Percentiles rank a stretch among this genome's conserved stretches.
These are phyloP conservation scores for Trifolium fragiferum DNA, from an alignment of 306 rosid species.

Conservation along the genomic window DNA sequence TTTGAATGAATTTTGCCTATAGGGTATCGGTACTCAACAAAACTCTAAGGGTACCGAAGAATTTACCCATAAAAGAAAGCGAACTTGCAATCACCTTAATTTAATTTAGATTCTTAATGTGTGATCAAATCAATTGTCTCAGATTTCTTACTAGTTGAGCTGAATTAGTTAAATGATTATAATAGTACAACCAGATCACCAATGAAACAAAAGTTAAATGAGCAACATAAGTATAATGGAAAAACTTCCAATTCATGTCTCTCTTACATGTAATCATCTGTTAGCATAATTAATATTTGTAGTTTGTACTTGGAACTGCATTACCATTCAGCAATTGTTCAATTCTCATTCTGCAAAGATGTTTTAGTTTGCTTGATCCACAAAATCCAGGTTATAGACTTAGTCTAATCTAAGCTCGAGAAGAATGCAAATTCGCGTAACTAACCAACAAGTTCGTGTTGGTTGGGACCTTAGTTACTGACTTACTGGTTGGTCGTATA, in stretches of 20 bases:
- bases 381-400: not conserved
- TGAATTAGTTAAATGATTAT: not conserved
- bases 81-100: not conserved
- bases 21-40: too few relatives aligned
- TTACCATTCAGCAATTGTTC: not conserved
- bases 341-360: not conserved
- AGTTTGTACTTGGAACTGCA: not conserved
- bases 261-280: not conserved
- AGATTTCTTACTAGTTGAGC: not conserved
- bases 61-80: not conserved
- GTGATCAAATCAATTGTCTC: not conserved
- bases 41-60: too few relatives aligned
- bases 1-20: too few relatives aligned
- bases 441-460: not conserved
- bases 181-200: not conserved
- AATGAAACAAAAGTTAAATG: not conserved
- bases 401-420: not conserved
- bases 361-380: conserved; percentile 1
- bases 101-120: not conserved
- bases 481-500: not conserved
- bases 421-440: not conserved
- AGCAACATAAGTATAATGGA: not conserved
- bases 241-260: not conserved
- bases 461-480: not conserved
- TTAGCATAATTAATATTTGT: not conserved